Base-by-base conservation (phyloP, 768 basidiomycete genomes). In the Hygrophorus pudorinus region DNA sequence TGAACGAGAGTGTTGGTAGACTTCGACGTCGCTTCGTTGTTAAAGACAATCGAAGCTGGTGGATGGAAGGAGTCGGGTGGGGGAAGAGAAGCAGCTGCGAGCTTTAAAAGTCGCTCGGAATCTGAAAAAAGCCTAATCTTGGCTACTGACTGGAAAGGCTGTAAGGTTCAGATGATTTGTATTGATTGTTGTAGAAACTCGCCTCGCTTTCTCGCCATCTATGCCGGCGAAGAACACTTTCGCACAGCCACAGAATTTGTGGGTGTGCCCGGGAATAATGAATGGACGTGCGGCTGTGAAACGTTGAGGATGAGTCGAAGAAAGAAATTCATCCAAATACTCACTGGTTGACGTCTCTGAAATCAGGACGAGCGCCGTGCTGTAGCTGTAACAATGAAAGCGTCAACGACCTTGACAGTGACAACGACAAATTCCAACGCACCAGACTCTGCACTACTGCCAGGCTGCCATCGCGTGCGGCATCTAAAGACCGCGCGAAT, bases 361-460 rank as follows among this genome's bases (percentile, higher is more conserved):
- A 68, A 61, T 87, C 85, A 31, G 85, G 80, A 21, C 81, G 70
- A 29, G 85, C 81, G 35, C 80, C 82, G 57, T 81, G 75, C 5
- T 67, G 69, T 41, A 88, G 73, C 79, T 84, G 34, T 12, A 14
- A 18, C 3, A 7, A 20, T 13, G 29, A 37, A 44, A 16, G 18
- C 54, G 43, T 39, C 31, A 42, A 27, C 30, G 17, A 17, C 12
- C 20, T 39, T 42, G 47, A 16, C 46, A 48, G 33, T 27, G 36
- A 45, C 30, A 16, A 29, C 45, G 43, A 37, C n/a, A 39, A 17
- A 16, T 35, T 43, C 24, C 9, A 16, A 60, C 79, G 38, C 59
- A 85, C 85, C 61, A 88, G 64, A 50, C 70, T 63, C 49, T 74
- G 69, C 6, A 80, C 81, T n/a, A 86, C 80, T 42, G 79, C 71